These are phyloP conservation scores for Persicaria tinctoria DNA, from an alignment of 148 eudicot genomes.

Conservation along the genomic window DNA sequence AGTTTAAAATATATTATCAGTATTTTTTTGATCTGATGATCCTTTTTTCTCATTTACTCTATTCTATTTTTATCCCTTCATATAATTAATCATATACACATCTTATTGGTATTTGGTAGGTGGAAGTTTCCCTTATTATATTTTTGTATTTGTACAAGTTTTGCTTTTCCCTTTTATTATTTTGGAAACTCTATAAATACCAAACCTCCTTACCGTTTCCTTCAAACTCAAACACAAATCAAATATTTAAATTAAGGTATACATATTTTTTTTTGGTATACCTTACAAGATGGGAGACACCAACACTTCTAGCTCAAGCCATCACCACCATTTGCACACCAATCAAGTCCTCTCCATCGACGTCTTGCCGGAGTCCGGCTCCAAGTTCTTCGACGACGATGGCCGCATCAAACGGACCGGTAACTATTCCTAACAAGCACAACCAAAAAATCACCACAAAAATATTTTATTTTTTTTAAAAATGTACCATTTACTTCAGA, in stretches of 20 bases:
- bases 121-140: no score
- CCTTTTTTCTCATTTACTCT: no score
- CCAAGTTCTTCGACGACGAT: constrained; percentile 17
- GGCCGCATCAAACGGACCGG: constrained; percentile 21
- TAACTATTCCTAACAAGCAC: background rate
- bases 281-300: constrained; percentile 8
- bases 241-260: no score
- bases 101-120: no score
- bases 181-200: background rate
- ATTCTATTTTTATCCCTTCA: no score
- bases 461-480: no score
- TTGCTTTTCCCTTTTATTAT: no score
- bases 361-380: background rate
- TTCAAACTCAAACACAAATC: background rate
- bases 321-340: constrained; percentile 1
- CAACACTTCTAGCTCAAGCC: background rate
- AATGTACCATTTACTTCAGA: no score
- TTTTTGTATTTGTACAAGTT: no score
- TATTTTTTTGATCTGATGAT: no score
- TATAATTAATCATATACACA: no score
- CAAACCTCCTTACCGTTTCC: background rate
- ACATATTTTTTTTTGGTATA: background rate
- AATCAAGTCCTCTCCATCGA: constrained; percentile 13
- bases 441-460: background rate
- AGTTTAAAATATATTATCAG: no score